phyloP scores from a whole-genome alignment of 2,329 filamentous ascomycete genomes.

The Aureobasidium namibiae region DNA sequence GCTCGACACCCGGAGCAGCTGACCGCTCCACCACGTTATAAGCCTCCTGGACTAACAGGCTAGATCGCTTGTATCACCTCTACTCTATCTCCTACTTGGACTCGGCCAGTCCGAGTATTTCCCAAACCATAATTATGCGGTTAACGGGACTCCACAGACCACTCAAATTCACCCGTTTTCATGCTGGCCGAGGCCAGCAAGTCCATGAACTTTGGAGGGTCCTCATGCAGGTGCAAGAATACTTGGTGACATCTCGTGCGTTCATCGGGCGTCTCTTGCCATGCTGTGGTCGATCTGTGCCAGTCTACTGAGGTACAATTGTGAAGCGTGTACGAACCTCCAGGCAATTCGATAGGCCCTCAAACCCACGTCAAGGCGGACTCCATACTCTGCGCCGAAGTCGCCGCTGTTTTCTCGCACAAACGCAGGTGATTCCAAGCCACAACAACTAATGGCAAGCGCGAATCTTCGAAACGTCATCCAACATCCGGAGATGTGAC shows the following conservation, averaged over 20 bases:
- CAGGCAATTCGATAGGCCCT: background rate
- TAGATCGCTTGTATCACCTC: background rate
- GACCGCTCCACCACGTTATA: slow-evolving; percentile 6
- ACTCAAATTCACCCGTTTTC: background rate
- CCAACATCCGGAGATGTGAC: background rate
- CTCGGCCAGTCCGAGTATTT: background rate
- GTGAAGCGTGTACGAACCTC: background rate
- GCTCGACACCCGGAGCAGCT: slow-evolving; percentile 2
- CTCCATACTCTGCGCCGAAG: background rate
- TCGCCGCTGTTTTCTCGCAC: background rate
- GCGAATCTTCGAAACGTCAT: background rate
- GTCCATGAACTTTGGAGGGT: slow-evolving; percentile 6
- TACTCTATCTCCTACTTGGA: slow-evolving; percentile 6
- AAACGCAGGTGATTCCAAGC: background rate
- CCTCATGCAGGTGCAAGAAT: slow-evolving; percentile 8
- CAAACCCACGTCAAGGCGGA: slow-evolving; percentile 3
- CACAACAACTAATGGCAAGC: background rate
- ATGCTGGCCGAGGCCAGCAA: slow-evolving; percentile 6
- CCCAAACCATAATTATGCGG: background rate
- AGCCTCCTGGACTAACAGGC: background rate
- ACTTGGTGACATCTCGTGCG: background rate
- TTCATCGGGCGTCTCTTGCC: background rate
- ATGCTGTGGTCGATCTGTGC: slow-evolving; percentile 2
- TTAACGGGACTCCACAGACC: background rate
- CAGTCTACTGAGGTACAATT: background rate